Evolutionary conservation across 78 protist species (phyloP).

Genomic region (Dictyostelium firmibasis): DNA sequence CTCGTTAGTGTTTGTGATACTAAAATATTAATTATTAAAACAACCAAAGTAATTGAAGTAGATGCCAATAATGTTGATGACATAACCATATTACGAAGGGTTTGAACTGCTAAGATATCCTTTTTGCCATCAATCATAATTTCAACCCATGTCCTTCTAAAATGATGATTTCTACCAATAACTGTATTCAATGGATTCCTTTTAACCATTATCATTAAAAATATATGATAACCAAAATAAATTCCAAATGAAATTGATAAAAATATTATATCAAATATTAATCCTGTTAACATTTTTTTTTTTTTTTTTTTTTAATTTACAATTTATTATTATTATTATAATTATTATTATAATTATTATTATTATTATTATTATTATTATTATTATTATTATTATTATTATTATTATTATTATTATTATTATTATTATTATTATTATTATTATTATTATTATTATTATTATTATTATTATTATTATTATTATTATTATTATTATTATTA

Average conservation of each 20-base stretch:
- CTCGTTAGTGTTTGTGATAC: background rate
- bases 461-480: too few relatives aligned
- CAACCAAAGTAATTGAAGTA: constrained; percentile 59
- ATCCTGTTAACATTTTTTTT: constrained; percentile 39
- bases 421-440: too few relatives aligned
- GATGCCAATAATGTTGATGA: constrained; percentile 50
- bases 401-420: too few relatives aligned
- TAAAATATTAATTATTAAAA: constrained; percentile 20
- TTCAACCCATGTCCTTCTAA: constrained; percentile 19
- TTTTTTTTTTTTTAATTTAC: background rate
- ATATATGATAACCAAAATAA: constrained; percentile 16
- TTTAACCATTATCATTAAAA: background rate
- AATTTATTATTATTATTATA: too few relatives aligned
- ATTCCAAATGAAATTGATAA: background rate
- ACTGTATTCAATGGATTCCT: background rate
- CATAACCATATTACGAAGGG: constrained; percentile 46
- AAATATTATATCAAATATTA: constrained; percentile 64
- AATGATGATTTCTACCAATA: constrained; percentile 58
- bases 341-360: too few relatives aligned
- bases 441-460: too few relatives aligned
- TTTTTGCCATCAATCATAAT: constrained; percentile 36
- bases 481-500: too few relatives aligned
- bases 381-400: too few relatives aligned
- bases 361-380: too few relatives aligned
- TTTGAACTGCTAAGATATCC: constrained; percentile 52